Evolutionary conservation across 2,329 filamentous ascomycete species (phyloP).

Genomic region (Neonectria punicea): DNA sequence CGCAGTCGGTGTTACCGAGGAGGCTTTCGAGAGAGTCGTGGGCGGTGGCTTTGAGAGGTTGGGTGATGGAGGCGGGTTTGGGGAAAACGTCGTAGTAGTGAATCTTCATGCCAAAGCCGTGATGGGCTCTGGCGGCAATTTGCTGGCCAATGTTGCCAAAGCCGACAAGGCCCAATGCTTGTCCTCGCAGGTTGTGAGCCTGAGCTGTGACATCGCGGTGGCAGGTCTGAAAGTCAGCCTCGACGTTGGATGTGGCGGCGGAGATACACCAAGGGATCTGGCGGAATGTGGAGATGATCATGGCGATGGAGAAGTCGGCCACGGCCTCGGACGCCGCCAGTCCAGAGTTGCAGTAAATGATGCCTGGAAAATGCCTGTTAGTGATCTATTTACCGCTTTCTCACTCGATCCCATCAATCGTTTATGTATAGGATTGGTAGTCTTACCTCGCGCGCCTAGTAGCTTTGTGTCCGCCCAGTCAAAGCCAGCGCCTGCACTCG

Average conservation of each 20-base stretch:
- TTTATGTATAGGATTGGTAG: neutral
- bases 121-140: constrained; percentile 63
- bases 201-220: constrained; percentile 68
- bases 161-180: constrained; percentile 73
- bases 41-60: constrained; percentile 57
- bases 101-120: constrained; percentile 74
- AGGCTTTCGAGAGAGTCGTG: constrained; percentile 63
- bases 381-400: neutral
- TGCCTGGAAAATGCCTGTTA: constrained; percentile 52
- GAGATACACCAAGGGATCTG: constrained; percentile 71
- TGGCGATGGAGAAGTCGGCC: constrained; percentile 75
- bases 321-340: constrained; percentile 77
- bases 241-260: constrained; percentile 58
- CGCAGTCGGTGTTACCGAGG: constrained; percentile 65
- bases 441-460: constrained; percentile 67
- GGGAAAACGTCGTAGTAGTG: constrained; percentile 69
- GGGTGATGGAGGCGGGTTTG: constrained; percentile 56
- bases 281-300: constrained; percentile 76
- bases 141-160: constrained; percentile 73
- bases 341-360: constrained; percentile 79
- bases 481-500: constrained; percentile 72
- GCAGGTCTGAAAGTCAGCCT: constrained; percentile 62
- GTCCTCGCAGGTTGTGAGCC: constrained; percentile 71
- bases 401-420: neutral
- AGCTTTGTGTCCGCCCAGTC: constrained; percentile 73